Percentiles rank a stretch among this genome's conserved stretches.
Conservation (phyloP, 306 rosid species). For the Cicer arietinum region DNA sequence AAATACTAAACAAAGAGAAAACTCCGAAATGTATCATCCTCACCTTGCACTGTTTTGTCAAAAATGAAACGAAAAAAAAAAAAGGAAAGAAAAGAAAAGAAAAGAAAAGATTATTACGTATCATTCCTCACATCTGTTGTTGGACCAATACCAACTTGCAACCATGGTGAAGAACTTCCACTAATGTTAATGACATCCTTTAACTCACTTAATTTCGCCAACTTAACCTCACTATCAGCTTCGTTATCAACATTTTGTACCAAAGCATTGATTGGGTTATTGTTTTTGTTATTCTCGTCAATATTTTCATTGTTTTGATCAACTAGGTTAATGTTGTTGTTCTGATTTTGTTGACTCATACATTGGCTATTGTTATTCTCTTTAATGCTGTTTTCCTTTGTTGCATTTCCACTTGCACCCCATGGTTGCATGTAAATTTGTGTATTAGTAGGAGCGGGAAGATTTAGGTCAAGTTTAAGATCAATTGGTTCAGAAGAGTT, state of each 20-base stretch:
- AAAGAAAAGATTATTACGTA: background rate
- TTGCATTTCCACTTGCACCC: slow-evolving; percentile 43
- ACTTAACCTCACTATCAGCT: slow-evolving; percentile 75
- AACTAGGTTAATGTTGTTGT: slow-evolving; percentile 5
- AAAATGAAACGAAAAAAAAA: background rate
- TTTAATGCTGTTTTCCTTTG: slow-evolving; percentile 39
- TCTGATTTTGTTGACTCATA: slow-evolving; percentile 30
- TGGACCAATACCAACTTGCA: slow-evolving; percentile 92
- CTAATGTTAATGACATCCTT: slow-evolving; percentile 71
- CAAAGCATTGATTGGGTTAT: slow-evolving; percentile 22
- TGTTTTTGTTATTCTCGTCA: slow-evolving; percentile 47
- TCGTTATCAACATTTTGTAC: slow-evolving; percentile 69
- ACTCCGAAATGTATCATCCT: slow-evolving; percentile 11
- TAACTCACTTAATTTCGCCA: slow-evolving; percentile 87
- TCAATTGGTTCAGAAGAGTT: slow-evolving; percentile 59
- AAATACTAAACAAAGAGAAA: background rate
- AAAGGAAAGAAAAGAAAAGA: background rate
- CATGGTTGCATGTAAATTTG: slow-evolving; percentile 73
- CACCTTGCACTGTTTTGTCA: slow-evolving; percentile 29
- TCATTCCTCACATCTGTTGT: slow-evolving; percentile 65
- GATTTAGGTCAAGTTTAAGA: slow-evolving; percentile 82
- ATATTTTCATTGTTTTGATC: slow-evolving; percentile 43
- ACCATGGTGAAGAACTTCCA: slow-evolving; percentile 85
- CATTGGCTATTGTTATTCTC: slow-evolving; percentile 46
- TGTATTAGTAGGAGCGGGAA: slow-evolving; percentile 62